phyloP scores from a whole-genome alignment of 2,329 filamentous ascomycete genomes.

The Colletotrichum costaricense region DNA sequence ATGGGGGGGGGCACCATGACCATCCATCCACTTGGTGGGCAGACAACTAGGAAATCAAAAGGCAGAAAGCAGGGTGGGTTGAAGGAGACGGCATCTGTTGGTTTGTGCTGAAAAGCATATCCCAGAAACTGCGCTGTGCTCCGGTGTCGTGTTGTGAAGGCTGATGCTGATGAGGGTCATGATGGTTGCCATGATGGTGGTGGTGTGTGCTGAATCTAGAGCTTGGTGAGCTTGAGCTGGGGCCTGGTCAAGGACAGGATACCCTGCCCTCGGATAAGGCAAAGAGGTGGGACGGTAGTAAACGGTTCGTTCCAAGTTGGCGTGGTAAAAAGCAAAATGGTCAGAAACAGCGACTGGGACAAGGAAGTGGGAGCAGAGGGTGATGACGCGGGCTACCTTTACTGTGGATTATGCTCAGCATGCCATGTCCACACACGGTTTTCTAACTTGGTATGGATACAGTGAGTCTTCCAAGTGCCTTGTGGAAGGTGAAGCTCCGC shows the following conservation, averaged over 20 bases:
- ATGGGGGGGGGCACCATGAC: background rate
- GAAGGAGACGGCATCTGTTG: constrained; percentile 4
- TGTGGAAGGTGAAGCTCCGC: background rate
- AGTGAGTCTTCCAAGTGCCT: background rate
- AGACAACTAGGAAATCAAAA: background rate
- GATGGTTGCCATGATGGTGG: constrained; percentile 5
- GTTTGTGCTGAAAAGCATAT: constrained; percentile 13
- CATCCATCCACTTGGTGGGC: background rate
- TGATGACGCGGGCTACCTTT: constrained; percentile 12
- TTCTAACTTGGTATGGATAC: background rate
- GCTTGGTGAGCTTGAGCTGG: constrained; percentile 11
- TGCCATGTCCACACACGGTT: background rate
- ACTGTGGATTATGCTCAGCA: constrained; percentile 6
- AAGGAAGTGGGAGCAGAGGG: constrained; percentile 16
- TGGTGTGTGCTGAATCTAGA: constrained; percentile 9
- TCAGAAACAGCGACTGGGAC: constrained; percentile 16
- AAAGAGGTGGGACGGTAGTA: constrained; percentile 34
- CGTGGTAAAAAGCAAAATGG: constrained; percentile 32
- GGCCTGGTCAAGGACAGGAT: constrained; percentile 3
- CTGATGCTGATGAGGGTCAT: constrained; percentile 4
- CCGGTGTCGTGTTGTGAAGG: background rate
- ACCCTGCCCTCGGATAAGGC: constrained; percentile 27
- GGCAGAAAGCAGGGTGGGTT: background rate
- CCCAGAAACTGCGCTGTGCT: constrained; percentile 18
- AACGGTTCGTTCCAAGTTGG: constrained; percentile 35